Evolutionary conservation across 345 rosid species (phyloP), one percentile per base, ranked within the genome.

Genomic region (Erucastrum elatum): DNA sequence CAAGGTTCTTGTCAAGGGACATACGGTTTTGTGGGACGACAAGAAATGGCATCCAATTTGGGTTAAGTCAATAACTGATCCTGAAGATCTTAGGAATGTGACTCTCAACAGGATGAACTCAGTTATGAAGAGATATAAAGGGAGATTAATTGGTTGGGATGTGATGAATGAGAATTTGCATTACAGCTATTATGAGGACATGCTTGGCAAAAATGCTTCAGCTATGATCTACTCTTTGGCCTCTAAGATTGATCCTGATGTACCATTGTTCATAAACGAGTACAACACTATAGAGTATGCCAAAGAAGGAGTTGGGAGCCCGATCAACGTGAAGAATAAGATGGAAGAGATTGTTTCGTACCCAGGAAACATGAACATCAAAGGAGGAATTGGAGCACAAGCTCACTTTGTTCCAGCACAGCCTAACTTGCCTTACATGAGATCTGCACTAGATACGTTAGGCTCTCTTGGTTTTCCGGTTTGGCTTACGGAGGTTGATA

Each of bases 131-230:
- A 87, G 97, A 81, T 91, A 93, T 70, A 82, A 84, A 51, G 93
- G 94, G 10, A 64, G 86, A 16, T 44, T 93, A 21, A 83, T 83
- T 17, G 91, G 86, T 0, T 91, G 97, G 98, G 97, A 93, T 76
- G 93, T 89, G 59, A 37, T 93, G 87, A 91, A 93, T 76, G 94
- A 93, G 83, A 91, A 91, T 81, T 73, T 91, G 67, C 98, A 91
- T 73, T 93, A 84, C 80, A 79, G 78, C 1, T 93, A 88, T 76
- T 93, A 64, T 35, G 97, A 93, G 85, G 89, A 91, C 10, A 88
- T 80, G 66, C 92, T 88, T 1, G 98, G 96, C 0, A 41, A 75
- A 75, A 81, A 91, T 15, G 87, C 91, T 25, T 83, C 98, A 1
- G 79, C 86, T 0, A 70, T 37, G 33, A 79, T 83, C 59, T 93